A percentile compares a stretch with the other conserved stretches of the same genome.
phyloP scores from a whole-genome alignment of 129 eudicot genomes.

The Flaveria trinervia region DNA sequence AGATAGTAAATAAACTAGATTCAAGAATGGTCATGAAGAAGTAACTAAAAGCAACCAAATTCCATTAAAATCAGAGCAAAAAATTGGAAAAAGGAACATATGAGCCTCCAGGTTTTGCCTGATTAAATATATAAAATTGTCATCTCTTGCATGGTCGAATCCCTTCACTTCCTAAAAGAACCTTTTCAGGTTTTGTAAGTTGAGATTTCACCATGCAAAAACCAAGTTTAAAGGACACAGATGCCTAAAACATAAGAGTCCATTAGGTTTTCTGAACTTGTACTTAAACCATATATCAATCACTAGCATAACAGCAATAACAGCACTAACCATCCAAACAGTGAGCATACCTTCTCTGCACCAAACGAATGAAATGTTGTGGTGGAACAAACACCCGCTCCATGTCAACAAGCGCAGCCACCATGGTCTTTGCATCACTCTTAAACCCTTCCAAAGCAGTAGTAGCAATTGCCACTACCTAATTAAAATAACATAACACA shows the following conservation, averaged over 20 bases:
- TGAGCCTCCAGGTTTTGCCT: background rate
- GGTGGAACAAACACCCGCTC: conserved; percentile 99
- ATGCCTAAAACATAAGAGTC: background rate
- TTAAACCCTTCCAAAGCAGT: conserved; percentile 88
- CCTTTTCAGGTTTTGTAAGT: background rate
- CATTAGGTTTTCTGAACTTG: background rate
- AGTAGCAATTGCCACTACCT: conserved; percentile 91
- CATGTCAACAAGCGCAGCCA: conserved; percentile 98
- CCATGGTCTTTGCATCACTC: conserved; percentile 89
- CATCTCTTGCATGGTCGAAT: background rate
- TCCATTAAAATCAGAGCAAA: background rate
- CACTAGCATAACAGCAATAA: background rate
- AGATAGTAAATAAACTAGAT: background rate
- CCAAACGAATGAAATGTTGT: conserved; percentile 96
- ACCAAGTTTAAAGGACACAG: background rate
- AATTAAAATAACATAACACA: conserved; percentile 13
- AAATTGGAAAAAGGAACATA: background rate
- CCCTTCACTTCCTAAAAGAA: background rate
- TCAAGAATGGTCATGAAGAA: background rate
- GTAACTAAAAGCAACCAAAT: background rate
- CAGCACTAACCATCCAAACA: background rate
- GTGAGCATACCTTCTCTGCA: conserved; percentile 85
- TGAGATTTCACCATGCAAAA: background rate
- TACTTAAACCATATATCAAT: background rate
- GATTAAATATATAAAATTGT: background rate